Evolutionary conservation across 106 monocot genomes (phyloP), one percentile per base, ranked within the genome.

Genomic region (Allium fistulosum): DNA sequence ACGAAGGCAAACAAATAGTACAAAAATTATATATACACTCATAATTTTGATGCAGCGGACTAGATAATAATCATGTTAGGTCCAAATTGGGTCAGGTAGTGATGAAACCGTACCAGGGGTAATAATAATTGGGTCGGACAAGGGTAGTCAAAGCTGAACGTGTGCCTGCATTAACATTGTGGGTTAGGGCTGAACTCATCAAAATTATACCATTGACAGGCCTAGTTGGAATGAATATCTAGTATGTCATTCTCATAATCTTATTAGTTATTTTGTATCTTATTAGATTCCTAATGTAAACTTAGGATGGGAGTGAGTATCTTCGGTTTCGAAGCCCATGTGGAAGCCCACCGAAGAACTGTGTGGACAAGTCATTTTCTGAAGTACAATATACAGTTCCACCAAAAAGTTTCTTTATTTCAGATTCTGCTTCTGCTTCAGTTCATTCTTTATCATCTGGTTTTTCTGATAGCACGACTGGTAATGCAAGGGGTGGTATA

Each of bases 281-380:
- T 37, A 37, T 37, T 37, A 37, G 37, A 37, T 37, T 37, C 37
- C 37, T 37, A 37, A 37, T 37, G 37, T 37, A 37, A 37, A 37
- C 37, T 79, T 75, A 95, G 95, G 91, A 95, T 74, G 85, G 78
- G 59, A 78, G 72, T 75, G 87, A 84, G 59, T 72, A 69, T 26
- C 72, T 83, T 64, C 80, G 76, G 37, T 69, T 76, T 52, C 82
- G 77, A 62, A 95, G 83, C 69, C 91, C 91, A 72, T 88, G 72
- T 82, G 95, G 73, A 27, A 91, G 95, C 66, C 95, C 91, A 18
- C 83, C 95, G 57, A 95, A 88, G 70, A 88, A 78, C 80, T 88
- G 79, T 46, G 57, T 84, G 71, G 89, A 92, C 28, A 92, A 85
- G 68, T 64, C 85, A 58, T 88, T 83, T 53, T 88, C 92, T 71